Base-by-base conservation (phyloP, 441 rosid species). In the Breynia disticha region DNA sequence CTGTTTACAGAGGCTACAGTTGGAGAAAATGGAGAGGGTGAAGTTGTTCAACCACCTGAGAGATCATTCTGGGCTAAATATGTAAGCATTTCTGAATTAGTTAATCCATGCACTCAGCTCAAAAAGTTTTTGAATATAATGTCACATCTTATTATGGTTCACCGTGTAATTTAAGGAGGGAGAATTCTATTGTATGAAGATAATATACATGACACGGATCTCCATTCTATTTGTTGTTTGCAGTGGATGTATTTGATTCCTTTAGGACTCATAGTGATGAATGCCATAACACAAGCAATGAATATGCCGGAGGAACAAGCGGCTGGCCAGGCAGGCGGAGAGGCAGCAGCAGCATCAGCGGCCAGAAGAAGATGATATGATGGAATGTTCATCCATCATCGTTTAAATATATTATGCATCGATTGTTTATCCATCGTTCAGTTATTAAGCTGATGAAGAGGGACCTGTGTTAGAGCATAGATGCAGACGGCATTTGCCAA, bases 161-260 rank as follows among this genome's bases (percentile, higher is more conserved):
- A 11, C n/a, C 48, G 8, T 37, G 15, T 43, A 1, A 10, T 11
- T 41, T 41, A 19, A 47, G 11, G 21, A 3, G 18, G 7, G 18
- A 19, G 50, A 47, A 17, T 47, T 18, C 18, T 2, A 16, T 47
- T 18, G 9, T 2, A 16, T 47, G 19, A 19, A 47, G 13, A n/a
- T 47, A 19, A 32, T 14, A 20, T 49, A 1, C 1, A 11, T 10
- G 32, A 19, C 37, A 16, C 4, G 21, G 16, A 50, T 24, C 14
- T 16, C 9, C 28, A 32, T 14, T 46, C 52, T 61, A n/a, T n/a
- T n/a, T n/a, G n/a, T n/a, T n/a, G n/a, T 47, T 52, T 56, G 57
- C 84, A 88, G 97, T 93, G 97, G 97, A 93, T 93, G 96, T 88
- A 88, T 57, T 59, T 77, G 78, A 86, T 88, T 52, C 98, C 98